Percentiles rank a stretch among this genome's conserved stretches.
Conservation (phyloP, 495 filamentous ascomycete species). For the Penicillium silybi region DNA sequence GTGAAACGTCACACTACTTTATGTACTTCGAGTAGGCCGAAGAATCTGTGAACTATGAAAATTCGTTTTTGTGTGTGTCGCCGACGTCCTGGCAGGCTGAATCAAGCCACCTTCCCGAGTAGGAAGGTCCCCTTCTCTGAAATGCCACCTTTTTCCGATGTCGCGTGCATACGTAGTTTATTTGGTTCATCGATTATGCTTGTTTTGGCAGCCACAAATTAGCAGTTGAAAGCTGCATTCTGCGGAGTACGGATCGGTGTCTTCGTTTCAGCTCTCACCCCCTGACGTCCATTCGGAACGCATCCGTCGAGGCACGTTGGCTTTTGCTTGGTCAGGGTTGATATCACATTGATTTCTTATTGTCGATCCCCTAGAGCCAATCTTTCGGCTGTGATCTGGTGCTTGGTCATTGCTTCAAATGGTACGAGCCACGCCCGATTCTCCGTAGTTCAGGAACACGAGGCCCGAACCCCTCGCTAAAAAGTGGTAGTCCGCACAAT, state of each 20-base stretch:
- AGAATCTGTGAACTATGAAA: neutral
- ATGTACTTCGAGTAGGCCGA: too few species aligned
- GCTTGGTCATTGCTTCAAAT: neutral
- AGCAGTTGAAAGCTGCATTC: too few species aligned
- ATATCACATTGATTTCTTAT: too few species aligned
- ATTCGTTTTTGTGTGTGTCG: neutral
- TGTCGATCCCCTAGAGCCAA: too few species aligned
- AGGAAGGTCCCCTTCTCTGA: neutral
- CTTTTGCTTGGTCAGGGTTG: too few species aligned
- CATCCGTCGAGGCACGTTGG: too few species aligned
- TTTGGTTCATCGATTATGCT: neutral
- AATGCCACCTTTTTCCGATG: neutral
- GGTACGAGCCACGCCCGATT: neutral
- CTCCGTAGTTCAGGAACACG: slow-evolving; percentile 1
- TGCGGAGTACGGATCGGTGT: neutral
- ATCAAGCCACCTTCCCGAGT: neutral
- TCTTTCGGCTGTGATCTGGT: neutral
- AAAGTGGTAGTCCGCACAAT: neutral
- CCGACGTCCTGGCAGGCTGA: neutral
- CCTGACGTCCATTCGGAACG: neutral
- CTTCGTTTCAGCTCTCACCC: neutral
- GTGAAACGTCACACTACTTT: too few species aligned
- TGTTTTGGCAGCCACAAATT: neutral
- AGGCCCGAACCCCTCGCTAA: slow-evolving; percentile 3
- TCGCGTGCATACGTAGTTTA: neutral